A percentile compares a stretch with the other conserved stretches of the same genome.
Conservation (phyloP, 2,329 filamentous ascomycete species). For the Lecanicillium sp. region DNA sequence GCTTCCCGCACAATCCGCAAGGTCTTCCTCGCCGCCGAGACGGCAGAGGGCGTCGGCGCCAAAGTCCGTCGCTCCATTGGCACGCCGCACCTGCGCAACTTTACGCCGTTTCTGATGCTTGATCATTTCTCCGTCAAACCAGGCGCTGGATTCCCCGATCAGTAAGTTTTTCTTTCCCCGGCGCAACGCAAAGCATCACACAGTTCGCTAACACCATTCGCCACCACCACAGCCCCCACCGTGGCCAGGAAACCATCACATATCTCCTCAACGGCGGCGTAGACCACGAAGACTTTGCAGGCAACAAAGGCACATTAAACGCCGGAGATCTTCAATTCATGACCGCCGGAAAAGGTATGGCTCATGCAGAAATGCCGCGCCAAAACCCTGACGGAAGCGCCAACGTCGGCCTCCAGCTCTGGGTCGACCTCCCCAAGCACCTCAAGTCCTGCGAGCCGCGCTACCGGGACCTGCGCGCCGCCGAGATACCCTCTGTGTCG, state of each 20-base stretch:
- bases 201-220: background rate
- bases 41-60: conserved; percentile 82
- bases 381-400: conserved; percentile 66
- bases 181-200: conserved; percentile 4
- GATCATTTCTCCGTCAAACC: conserved; percentile 80
- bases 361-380: conserved; percentile 92
- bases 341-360: conserved; percentile 86
- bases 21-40: conserved; percentile 75
- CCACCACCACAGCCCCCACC: conserved; percentile 39
- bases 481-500: conserved; percentile 70
- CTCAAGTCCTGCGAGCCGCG: conserved; percentile 86
- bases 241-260: conserved; percentile 82
- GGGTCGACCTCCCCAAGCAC: conserved; percentile 80
- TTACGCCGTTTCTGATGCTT: conserved; percentile 92
- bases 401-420: conserved; percentile 86
- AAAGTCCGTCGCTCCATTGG: conserved; percentile 82
- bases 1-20: conserved; percentile 51
- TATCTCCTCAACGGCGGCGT: conserved; percentile 80
- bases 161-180: conserved; percentile 30
- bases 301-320: conserved; percentile 74
- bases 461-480: conserved; percentile 74
- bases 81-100: conserved; percentile 72
- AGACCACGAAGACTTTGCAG: conserved; percentile 89
- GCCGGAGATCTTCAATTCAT: conserved; percentile 95
- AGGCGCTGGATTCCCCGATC: conserved; percentile 84